phyloP scores from a whole-genome alignment of 768 basidiomycete species.

The Candolleomyces aberdarensis region DNA sequence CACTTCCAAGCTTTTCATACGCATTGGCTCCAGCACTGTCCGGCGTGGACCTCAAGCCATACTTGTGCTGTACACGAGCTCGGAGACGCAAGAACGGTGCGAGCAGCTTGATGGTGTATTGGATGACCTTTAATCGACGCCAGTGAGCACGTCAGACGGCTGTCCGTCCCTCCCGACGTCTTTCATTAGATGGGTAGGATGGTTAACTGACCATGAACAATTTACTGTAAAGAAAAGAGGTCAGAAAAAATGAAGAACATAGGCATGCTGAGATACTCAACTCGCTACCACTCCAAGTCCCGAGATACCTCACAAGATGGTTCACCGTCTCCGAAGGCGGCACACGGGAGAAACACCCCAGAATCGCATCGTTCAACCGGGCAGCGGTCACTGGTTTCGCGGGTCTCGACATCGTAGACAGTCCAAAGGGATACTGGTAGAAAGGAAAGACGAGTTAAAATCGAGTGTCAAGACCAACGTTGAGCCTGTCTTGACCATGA shows the following conservation, averaged over 20 bases:
- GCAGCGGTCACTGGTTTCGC: constrained; percentile 46
- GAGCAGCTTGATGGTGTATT: constrained; percentile 71
- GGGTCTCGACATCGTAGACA: constrained; percentile 43
- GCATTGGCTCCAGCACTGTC: constrained; percentile 52
- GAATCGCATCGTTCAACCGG: constrained; percentile 56
- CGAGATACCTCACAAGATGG: constrained; percentile 72
- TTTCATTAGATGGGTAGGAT: background rate
- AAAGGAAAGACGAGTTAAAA: too few species aligned
- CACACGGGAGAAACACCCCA: constrained; percentile 60
- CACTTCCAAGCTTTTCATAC: constrained; percentile 49
- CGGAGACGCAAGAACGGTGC: constrained; percentile 64
- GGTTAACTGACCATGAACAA: constrained; percentile 58
- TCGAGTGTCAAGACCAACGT: too few species aligned
- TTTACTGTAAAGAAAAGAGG: constrained; percentile 47
- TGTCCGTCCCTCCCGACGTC: background rate
- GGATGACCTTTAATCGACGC: constrained; percentile 49
- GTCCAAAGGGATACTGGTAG: too few species aligned
- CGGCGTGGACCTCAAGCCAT: constrained; percentile 53
- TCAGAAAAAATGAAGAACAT: background rate
- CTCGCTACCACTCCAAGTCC: constrained; percentile 89
- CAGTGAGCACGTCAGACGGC: background rate
- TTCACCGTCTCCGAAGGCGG: constrained; percentile 63
- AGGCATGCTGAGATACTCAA: constrained; percentile 42
- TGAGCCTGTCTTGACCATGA: too few species aligned
- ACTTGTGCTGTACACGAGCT: constrained; percentile 64